Conservation (phyloP, 169 alveolate species). For the Babesia ovata region DNA sequence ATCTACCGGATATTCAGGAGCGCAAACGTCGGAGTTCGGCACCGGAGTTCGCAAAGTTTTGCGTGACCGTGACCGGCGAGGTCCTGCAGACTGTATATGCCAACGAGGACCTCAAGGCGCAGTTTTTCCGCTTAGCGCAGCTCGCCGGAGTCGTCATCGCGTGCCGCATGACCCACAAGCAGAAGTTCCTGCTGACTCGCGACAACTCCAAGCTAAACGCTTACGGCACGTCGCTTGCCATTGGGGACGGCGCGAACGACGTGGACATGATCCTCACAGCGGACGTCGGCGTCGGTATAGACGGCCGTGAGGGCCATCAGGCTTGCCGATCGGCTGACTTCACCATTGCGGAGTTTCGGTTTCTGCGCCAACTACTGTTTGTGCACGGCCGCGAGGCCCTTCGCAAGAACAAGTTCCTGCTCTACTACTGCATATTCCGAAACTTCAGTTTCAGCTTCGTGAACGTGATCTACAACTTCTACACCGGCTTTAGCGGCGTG, state of each 20-base stretch:
- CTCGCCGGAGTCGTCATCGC: constrained; percentile 89
- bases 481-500: constrained; percentile 77
- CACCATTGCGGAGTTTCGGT: constrained; percentile 86
- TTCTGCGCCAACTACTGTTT: constrained; percentile 82
- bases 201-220: constrained; percentile 85
- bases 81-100: constrained; percentile 72
- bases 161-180: constrained; percentile 97
- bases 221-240: constrained; percentile 83
- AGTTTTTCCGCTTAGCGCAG: constrained; percentile 69
- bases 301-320: constrained; percentile 96
- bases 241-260: constrained; percentile 99
- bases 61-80: constrained; percentile 81
- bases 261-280: constrained; percentile 98
- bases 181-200: constrained; percentile 94
- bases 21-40: constrained; percentile 18
- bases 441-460: constrained; percentile 71
- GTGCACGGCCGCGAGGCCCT: constrained; percentile 86
- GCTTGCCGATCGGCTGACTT: constrained; percentile 91
- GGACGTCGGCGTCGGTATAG: constrained; percentile 96
- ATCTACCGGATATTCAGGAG: neutral
- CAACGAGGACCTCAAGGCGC: constrained; percentile 42
- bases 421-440: constrained; percentile 78
- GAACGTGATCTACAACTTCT: constrained; percentile 65
- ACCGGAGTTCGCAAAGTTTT: constrained; percentile 60
- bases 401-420: constrained; percentile 80